Evolutionary conservation across 345 rosid species (phyloP).

Genomic region (Conringia planisiliqua): DNA sequence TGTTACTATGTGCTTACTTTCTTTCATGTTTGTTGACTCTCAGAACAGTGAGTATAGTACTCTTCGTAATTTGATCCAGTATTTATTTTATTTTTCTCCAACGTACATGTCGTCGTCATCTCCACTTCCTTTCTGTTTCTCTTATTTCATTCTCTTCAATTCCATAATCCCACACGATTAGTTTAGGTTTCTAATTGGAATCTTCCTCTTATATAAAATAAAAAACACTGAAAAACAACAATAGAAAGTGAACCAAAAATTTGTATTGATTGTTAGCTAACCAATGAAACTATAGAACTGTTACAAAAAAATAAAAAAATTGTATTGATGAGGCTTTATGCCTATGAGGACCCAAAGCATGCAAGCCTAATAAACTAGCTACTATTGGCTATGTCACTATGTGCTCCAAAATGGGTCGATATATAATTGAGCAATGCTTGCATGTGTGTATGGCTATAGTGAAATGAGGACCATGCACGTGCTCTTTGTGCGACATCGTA

Average conservation of each 20-base stretch:
- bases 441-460: conserved; percentile 4
- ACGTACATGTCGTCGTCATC: background rate
- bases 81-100: background rate
- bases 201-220: background rate
- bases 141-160: background rate
- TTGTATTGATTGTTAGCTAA: no score
- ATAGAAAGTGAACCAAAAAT: background rate
- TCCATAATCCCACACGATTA: background rate
- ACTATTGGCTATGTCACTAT: conserved; percentile 18
- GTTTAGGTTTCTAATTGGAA: background rate
- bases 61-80: background rate
- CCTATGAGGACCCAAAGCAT: background rate
- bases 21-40: conserved; percentile 23
- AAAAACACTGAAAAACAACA: background rate
- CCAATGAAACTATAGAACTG: no score
- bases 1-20: conserved; percentile 2
- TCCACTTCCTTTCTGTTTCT: background rate
- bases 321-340: background rate
- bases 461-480: conserved; percentile 10
- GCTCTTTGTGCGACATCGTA: conserved; percentile 26
- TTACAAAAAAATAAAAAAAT: no score
- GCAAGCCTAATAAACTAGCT: conserved; percentile 5
- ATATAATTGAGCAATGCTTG: conserved; percentile 18
- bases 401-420: background rate
- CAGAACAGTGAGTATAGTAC: conserved; percentile 12